A percentile compares a stretch with the other conserved stretches of the same genome.
These are phyloP conservation scores for Lyophyllum shimeji DNA, from an alignment of 768 basidiomycete genomes.

Conservation along the genomic window DNA sequence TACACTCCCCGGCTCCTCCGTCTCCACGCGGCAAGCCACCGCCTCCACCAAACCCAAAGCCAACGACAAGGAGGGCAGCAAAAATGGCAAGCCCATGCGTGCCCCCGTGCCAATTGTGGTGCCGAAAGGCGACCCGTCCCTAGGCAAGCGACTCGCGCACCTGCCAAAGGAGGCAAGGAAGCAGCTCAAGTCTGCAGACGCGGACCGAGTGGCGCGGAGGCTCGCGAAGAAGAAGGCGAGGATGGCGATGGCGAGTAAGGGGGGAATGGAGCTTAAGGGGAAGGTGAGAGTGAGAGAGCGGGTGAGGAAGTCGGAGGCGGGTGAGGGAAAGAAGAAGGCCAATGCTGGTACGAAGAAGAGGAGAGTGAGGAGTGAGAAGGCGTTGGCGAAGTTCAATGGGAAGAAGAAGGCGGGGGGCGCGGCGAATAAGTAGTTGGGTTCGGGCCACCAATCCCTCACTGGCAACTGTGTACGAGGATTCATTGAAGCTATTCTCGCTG, in stretches of 20 bases:
- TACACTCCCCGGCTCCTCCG: slow-evolving; percentile 47
- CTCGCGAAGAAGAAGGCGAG: slow-evolving; percentile 89
- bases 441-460: not conserved
- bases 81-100: slow-evolving; percentile 14
- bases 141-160: slow-evolving; percentile 76
- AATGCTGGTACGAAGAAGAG: slow-evolving; percentile 39
- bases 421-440: not conserved
- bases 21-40: slow-evolving; percentile 23
- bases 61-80: slow-evolving; percentile 17
- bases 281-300: slow-evolving; percentile 50
- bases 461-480: too few species aligned
- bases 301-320: slow-evolving; percentile 36
- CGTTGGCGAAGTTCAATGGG: slow-evolving; percentile 49
- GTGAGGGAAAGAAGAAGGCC: slow-evolving; percentile 32
- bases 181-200: slow-evolving; percentile 72
- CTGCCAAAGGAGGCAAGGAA: slow-evolving; percentile 88
- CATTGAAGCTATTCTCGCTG: too few species aligned
- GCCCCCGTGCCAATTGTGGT: slow-evolving; percentile 29
- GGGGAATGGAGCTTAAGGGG: slow-evolving; percentile 28
- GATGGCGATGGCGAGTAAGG: slow-evolving; percentile 39
- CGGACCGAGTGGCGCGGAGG: slow-evolving; percentile 78
- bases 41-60: slow-evolving; percentile 20
- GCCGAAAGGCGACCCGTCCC: slow-evolving; percentile 79
- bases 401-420: slow-evolving; percentile 54
- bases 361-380: slow-evolving; percentile 55